Evolutionary conservation across 176 grass and related monocot species (phyloP), one percentile per base, ranked within the genome.

Genomic region (Oryza nivara): DNA sequence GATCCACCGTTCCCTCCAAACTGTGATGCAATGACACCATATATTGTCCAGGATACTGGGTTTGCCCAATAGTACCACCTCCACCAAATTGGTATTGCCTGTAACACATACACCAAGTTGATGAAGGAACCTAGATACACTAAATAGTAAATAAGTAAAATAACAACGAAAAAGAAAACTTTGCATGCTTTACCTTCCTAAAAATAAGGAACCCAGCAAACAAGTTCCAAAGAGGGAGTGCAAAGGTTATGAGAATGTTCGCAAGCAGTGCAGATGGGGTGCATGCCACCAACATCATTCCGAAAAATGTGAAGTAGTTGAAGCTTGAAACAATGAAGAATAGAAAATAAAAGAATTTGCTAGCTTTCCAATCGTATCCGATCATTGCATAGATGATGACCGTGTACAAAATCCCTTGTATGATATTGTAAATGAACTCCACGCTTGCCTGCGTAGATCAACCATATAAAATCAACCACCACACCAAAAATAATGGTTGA

Each of bases 331-430:
- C 13, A 16, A 94, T 74, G 86, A 97, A 94, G 88, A 87, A 97
- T n/a, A 94, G 36, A 67, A 97, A 97, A 46, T 90, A 97, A 12
- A 97, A 73, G 78, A 97, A 97, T 70, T 82, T 92, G 64, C 78
- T 75, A 1, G 23, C 88, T 41, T 80, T 70, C 95, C 95, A 97
- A 11, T 78, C 80, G 15, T 94, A 97, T 72, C 92, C 88, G 1
- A 97, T 94, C 94, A 97, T 94, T 11, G 88, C 70, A 56, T 90
- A 97, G 56, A 97, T 91, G 12, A 94, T 4, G 32, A 92, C 17
- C 7, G 88, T 91, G 70, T 97, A 97, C 13, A 94, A n/a, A 28
- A 80, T 67, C 30, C 89, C 85, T 54, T 94, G 90, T 38, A 82
- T 14, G 52, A 81, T 10, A 66, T 87, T 91, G 88, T 97, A 97